Evolutionary conservation across 352 stramenopile species (phyloP).

Genomic region (Phytophthora boehmeriae): DNA sequence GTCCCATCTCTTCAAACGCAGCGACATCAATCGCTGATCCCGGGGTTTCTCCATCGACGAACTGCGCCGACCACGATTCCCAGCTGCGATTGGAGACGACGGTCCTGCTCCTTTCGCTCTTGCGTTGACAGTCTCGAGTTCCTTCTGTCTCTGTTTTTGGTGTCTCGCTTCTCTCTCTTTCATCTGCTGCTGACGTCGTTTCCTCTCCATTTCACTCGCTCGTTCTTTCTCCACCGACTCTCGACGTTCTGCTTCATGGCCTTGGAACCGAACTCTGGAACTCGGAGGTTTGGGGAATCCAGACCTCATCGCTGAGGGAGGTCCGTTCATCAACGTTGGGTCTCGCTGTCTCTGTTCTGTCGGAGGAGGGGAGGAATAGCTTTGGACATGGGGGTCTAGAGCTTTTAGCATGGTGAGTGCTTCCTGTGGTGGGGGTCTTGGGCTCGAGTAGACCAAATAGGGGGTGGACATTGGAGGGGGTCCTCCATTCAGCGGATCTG

Average conservation of each 20-base stretch:
- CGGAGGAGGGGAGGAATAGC: neutral
- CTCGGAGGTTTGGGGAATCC: constrained; percentile 27
- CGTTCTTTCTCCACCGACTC: constrained; percentile 16
- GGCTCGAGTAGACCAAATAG: constrained; percentile 51
- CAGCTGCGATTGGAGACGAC: constrained; percentile 22
- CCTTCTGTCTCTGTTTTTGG: constrained; percentile 22
- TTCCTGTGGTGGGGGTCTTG: constrained; percentile 20
- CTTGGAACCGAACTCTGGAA: constrained; percentile 47
- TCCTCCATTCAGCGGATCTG: constrained; percentile 40
- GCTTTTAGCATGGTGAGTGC: constrained; percentile 17
- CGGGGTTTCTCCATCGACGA: constrained; percentile 33
- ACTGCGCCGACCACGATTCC: constrained; percentile 20
- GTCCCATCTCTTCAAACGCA: constrained; percentile 14
- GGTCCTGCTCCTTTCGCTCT: constrained; percentile 15
- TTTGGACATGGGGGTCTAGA: constrained; percentile 6
- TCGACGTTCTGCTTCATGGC: constrained; percentile 18
- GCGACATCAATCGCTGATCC: constrained; percentile 43
- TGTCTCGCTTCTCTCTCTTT: constrained; percentile 13
- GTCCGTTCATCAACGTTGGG: constrained; percentile 12
- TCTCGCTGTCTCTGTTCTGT: constrained; percentile 11
- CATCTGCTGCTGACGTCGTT: constrained; percentile 25
- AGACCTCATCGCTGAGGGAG: constrained; percentile 31
- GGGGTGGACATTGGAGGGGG: constrained; percentile 48
- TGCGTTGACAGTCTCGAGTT: constrained; percentile 21
- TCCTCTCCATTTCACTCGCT: constrained; percentile 20